phyloP scores from a whole-genome alignment of 1,284 basidiomycete species.

The Melampsora larici-populina region DNA sequence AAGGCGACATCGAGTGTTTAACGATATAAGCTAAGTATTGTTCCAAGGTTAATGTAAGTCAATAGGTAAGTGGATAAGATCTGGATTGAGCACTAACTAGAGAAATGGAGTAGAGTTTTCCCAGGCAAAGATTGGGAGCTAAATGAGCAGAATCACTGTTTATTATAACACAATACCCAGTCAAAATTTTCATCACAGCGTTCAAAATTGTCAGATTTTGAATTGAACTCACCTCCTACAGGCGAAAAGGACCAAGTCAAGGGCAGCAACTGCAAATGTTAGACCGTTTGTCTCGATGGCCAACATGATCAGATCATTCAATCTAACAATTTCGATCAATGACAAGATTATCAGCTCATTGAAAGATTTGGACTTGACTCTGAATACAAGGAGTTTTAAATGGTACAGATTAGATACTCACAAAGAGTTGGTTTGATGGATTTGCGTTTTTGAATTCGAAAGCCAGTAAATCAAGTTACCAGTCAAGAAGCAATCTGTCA shows the following conservation, averaged over 20 bases:
- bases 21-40: too few species aligned
- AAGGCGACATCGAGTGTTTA: too few species aligned
- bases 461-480: constrained; percentile 44
- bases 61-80: too few species aligned
- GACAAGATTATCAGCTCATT: background rate
- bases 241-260: constrained; percentile 43
- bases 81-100: constrained; percentile 35
- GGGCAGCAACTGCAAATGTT: constrained; percentile 41
- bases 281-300: constrained; percentile 45
- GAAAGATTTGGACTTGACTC: too few species aligned
- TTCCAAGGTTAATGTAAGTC: too few species aligned
- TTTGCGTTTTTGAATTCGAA: constrained; percentile 36
- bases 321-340: background rate
- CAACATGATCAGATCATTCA: constrained; percentile 43
- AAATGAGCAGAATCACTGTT: constrained; percentile 39
- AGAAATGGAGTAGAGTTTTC: constrained; percentile 46
- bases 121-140: constrained; percentile 44
- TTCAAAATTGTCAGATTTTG: background rate
- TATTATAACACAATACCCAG: background rate
- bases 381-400: too few species aligned
- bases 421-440: constrained; percentile 43
- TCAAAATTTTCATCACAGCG: background rate
- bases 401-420: background rate
- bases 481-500: constrained; percentile 44
- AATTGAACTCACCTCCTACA: constrained; percentile 9